These are phyloP conservation scores for Triticum turgidum DNA, from an alignment of 176 grass and related monocot genomes.

Conservation along the genomic window DNA sequence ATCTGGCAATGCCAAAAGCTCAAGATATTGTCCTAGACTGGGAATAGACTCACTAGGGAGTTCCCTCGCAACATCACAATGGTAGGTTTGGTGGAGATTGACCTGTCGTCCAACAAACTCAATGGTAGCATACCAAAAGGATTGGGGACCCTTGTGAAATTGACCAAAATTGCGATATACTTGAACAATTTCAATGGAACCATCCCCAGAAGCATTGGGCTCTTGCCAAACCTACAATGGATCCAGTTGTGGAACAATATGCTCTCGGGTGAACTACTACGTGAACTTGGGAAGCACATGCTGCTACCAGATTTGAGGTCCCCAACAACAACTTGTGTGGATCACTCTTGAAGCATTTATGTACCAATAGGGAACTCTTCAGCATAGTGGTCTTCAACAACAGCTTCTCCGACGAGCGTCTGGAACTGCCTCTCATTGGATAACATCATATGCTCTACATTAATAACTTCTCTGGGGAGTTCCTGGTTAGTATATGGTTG, in stretches of 20 bases:
- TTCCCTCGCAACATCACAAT: slow-evolving; percentile 14
- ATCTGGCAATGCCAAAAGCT: slow-evolving; percentile 44
- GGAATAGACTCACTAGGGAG: slow-evolving; percentile 19
- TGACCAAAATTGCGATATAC: slow-evolving; percentile 33
- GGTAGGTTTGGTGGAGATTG: slow-evolving; percentile 23
- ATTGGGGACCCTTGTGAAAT: slow-evolving; percentile 27
- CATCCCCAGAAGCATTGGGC: slow-evolving; percentile 50
- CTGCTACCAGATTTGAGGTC: slow-evolving; percentile 39
- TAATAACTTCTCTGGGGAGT: not conserved
- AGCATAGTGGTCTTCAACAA: slow-evolving; percentile 53
- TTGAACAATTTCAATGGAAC: slow-evolving; percentile 41
- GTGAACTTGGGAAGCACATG: slow-evolving; percentile 56
- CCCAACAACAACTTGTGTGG: slow-evolving; percentile 45
- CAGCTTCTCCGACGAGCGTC: slow-evolving; percentile 29
- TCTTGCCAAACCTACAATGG: slow-evolving; percentile 5
- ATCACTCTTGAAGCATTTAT: slow-evolving; percentile 39
- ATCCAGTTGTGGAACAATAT: slow-evolving; percentile 46
- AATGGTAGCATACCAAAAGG: slow-evolving; percentile 42
- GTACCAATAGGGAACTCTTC: slow-evolving; percentile 31
- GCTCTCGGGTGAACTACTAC: slow-evolving; percentile 37
- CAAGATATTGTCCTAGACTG: not conserved
- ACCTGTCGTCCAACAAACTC: slow-evolving; percentile 46
- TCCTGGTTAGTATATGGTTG: not conserved
- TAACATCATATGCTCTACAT: slow-evolving; percentile 54
- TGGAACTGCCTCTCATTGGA: slow-evolving; percentile 3